Evolutionary conservation across 139 green algal species (phyloP).

Genomic region (Haematococcus sp.): DNA sequence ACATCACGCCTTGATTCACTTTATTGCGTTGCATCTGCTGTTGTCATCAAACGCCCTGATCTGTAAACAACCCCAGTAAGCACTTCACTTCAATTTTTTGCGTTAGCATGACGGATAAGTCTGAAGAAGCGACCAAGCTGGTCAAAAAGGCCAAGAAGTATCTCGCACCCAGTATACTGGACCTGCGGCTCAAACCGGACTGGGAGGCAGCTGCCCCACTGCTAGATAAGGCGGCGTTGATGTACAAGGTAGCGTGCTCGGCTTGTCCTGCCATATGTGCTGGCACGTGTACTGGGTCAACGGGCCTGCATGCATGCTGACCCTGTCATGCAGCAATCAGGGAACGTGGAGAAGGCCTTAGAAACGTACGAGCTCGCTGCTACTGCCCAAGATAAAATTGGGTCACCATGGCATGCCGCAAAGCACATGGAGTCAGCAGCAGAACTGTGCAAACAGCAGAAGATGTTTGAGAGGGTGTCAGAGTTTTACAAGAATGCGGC

Average conservation of each 20-base stretch:
- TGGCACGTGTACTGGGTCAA: background rate
- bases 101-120: background rate
- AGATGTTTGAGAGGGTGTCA: slow-evolving; percentile 36
- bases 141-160: slow-evolving; percentile 65
- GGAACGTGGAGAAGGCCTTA: slow-evolving; percentile 46
- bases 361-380: slow-evolving; percentile 68
- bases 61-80: no score
- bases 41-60: no score
- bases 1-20: no score
- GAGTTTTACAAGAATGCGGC: slow-evolving; percentile 49
- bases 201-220: slow-evolving; percentile 72
- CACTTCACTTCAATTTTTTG: no score
- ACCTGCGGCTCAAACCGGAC: slow-evolving; percentile 66
- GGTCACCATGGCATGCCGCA: slow-evolving; percentile 70
- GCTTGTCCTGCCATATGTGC: background rate
- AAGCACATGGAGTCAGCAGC: slow-evolving; percentile 60
- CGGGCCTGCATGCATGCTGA: background rate
- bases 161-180: slow-evolving; percentile 54
- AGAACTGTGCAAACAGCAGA: slow-evolving; percentile 29
- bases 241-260: slow-evolving; percentile 58
- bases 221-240: slow-evolving; percentile 61
- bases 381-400: slow-evolving; percentile 61
- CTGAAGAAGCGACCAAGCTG: slow-evolving; percentile 52
- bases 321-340: slow-evolving; percentile 47
- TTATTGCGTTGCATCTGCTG: no score